Evolutionary conservation across 768 basidiomycete genomes (phyloP).

Genomic region (Hygrophoropsis aurantiaca): DNA sequence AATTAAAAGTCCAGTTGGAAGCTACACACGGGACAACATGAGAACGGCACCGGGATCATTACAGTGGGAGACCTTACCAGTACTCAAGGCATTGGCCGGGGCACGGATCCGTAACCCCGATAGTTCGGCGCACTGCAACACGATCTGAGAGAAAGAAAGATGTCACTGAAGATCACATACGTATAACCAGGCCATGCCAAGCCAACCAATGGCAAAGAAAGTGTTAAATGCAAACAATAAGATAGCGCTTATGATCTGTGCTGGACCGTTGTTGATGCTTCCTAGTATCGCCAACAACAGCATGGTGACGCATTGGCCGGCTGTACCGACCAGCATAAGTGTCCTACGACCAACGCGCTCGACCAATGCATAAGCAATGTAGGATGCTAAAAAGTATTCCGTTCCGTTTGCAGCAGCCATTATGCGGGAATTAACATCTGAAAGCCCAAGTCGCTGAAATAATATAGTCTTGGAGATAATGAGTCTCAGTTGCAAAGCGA

Average conservation of each 20-base stretch:
- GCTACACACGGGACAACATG: constrained; percentile 1
- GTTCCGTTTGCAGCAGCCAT: constrained; percentile 37
- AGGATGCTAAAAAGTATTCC: constrained; percentile 44
- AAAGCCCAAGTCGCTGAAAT: constrained; percentile 21
- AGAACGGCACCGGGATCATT: neutral
- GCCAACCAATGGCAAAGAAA: constrained; percentile 38
- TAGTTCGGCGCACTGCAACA: constrained; percentile 28
- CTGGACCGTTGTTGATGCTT: constrained; percentile 17
- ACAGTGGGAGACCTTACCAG: constrained; percentile 8
- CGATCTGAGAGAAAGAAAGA: neutral
- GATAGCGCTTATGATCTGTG: constrained; percentile 22
- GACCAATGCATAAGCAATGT: constrained; percentile 47
- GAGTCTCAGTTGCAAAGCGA: neutral
- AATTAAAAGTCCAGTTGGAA: constrained; percentile 12
- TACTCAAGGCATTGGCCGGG: constrained; percentile 29
- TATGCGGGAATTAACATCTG: constrained; percentile 22
- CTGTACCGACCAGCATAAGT: constrained; percentile 45
- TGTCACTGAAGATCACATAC: constrained; percentile 5
- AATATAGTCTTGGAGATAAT: constrained; percentile 8
- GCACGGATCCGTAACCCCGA: constrained; percentile 26
- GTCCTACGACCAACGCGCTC: constrained; percentile 48
- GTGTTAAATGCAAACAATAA: constrained; percentile 35
- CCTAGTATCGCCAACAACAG: constrained; percentile 24
- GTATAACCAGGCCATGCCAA: constrained; percentile 36
- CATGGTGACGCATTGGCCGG: constrained; percentile 32